phyloP scores from a whole-genome alignment of 2,329 filamentous ascomycete genomes.

The Cladobotryum protrusum region DNA sequence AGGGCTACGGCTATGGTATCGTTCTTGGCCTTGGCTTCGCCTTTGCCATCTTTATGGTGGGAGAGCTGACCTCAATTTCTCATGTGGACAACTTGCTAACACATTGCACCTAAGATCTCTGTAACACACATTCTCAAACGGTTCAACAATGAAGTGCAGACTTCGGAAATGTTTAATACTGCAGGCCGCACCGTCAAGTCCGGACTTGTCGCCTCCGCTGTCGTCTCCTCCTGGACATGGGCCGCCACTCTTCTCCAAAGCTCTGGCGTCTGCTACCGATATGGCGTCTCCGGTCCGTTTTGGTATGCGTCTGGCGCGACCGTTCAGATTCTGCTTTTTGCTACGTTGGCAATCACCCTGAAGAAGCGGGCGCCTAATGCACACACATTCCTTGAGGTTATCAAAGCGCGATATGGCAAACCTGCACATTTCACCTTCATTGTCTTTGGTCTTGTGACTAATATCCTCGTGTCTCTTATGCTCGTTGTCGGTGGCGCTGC shows the following conservation, averaged over 20 bases:
- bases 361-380: conserved; percentile 84
- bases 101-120: conserved; percentile 38
- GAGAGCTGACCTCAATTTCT: neutral
- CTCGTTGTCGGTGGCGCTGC: conserved; percentile 68
- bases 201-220: conserved; percentile 78
- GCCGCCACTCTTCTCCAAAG: conserved; percentile 76
- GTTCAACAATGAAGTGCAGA: conserved; percentile 64
- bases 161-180: conserved; percentile 88
- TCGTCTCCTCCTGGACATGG: conserved; percentile 94
- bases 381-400: conserved; percentile 77
- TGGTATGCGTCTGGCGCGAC: conserved; percentile 67
- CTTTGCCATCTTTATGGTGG: conserved; percentile 65
- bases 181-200: conserved; percentile 85
- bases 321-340: conserved; percentile 83
- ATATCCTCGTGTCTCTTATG: conserved; percentile 85
- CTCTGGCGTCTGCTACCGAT: conserved; percentile 75
- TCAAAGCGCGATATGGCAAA: conserved; percentile 70
- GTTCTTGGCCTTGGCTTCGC: conserved; percentile 67
- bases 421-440: conserved; percentile 72
- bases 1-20: conserved; percentile 71
- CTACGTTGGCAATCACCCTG: conserved; percentile 82
- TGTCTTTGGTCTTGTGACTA: conserved; percentile 75
- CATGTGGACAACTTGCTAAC: neutral
- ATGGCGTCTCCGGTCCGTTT: conserved; percentile 57
- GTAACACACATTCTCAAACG: conserved; percentile 65